phyloP scores from a whole-genome alignment of 345 rosid species.

The Rubroshorea leprosula region DNA sequence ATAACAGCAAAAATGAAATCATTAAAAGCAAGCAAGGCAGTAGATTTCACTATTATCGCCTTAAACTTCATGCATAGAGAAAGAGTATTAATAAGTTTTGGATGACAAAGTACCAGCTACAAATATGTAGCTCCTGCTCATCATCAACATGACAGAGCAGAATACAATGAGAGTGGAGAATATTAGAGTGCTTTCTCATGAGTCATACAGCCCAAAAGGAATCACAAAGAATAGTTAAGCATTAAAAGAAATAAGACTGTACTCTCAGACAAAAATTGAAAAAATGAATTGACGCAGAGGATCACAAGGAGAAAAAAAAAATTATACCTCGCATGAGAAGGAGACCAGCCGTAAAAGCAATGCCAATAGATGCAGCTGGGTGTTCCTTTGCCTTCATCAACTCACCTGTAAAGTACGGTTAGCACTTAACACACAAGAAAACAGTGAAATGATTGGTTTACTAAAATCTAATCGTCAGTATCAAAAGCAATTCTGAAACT shows the following conservation, averaged over 20 bases:
- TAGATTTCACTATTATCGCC: not conserved
- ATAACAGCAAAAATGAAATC: not conserved
- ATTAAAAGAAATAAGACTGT: not conserved
- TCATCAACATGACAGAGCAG: not conserved
- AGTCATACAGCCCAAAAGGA: not conserved
- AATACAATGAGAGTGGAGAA: too few species aligned
- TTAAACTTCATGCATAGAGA: not conserved
- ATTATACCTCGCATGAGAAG: constrained; percentile 62
- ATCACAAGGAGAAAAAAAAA: too few species aligned
- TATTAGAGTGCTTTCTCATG: too few species aligned
- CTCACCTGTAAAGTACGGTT: constrained; percentile 39
- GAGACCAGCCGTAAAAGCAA: constrained; percentile 55
- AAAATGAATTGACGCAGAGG: too few species aligned
- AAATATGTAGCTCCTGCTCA: too few species aligned
- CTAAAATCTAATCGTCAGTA: not conserved
- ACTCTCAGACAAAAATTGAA: too few species aligned
- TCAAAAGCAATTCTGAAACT: not conserved
- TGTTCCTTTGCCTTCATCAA: constrained; percentile 53
- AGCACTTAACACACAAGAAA: not conserved
- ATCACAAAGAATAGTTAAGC: not conserved
- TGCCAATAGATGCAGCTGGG: constrained; percentile 64
- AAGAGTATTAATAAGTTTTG: too few species aligned
- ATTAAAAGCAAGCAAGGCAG: not conserved
- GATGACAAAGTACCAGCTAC: not conserved
- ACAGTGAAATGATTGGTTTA: not conserved